Evolutionary conservation across 768 basidiomycete species (phyloP).

Genomic region (Naganishia antarctica): DNA sequence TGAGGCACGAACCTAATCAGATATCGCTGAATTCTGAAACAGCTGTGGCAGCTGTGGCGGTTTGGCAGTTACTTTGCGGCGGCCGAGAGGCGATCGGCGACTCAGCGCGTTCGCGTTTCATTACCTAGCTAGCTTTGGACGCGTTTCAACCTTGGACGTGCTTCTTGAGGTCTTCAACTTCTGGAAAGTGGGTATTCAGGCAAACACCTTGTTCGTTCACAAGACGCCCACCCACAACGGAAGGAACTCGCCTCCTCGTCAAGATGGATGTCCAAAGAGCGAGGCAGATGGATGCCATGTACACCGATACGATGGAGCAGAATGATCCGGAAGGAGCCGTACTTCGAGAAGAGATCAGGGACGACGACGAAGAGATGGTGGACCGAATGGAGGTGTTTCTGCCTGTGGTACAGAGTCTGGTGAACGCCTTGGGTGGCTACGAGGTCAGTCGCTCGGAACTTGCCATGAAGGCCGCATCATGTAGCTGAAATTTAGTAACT

Average conservation of each 20-base stretch:
- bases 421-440: slow-evolving; percentile 49
- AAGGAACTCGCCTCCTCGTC: neutral
- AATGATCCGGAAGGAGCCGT: slow-evolving; percentile 15
- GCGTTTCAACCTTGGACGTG: too few species aligned
- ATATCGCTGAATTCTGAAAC: neutral
- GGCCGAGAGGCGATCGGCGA: too few species aligned
- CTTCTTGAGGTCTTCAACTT: too few species aligned
- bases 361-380: slow-evolving; percentile 23
- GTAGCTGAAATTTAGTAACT: neutral
- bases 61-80: too few species aligned
- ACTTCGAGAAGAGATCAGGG: slow-evolving; percentile 22
- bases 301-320: slow-evolving; percentile 15
- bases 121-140: too few species aligned
- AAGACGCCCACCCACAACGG: neutral
- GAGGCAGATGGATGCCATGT: slow-evolving; percentile 10
- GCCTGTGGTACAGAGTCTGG: slow-evolving; percentile 47
- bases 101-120: too few species aligned
- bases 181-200: too few species aligned
- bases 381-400: slow-evolving; percentile 43
- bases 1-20: too few species aligned
- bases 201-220: too few species aligned
- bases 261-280: slow-evolving; percentile 11
- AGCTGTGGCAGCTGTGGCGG: neutral
- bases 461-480: neutral
- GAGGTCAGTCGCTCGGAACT: slow-evolving; percentile 33